Conservation (phyloP, 768 basidiomycete species). For the Lanmaoa pseudosensibilis region DNA sequence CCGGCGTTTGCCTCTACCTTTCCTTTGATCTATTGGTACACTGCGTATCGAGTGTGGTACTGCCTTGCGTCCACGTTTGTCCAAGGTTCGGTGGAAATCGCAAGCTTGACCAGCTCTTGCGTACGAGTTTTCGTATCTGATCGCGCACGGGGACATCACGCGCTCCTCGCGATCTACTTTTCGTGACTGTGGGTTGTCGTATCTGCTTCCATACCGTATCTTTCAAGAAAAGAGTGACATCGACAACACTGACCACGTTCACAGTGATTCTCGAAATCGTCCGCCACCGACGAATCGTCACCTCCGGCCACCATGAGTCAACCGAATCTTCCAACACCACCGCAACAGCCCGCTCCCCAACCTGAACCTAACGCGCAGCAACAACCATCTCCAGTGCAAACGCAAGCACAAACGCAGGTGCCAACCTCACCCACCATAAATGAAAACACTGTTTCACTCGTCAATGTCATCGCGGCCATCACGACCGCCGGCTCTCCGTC, state of each 20-base stretch:
- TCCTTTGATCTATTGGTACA: neutral
- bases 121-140: slow-evolving; percentile 1
- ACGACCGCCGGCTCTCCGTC: slow-evolving; percentile 40
- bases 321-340: slow-evolving; percentile 25
- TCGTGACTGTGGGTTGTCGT: slow-evolving; percentile 7
- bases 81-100: neutral
- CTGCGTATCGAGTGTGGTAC: neutral
- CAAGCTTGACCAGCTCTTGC: neutral
- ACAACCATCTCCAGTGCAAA: slow-evolving; percentile 11
- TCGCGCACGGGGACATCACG: neutral
- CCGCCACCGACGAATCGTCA: neutral
- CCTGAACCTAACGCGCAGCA: slow-evolving; percentile 17
- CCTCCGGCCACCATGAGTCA: slow-evolving; percentile 27
- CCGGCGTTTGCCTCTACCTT: neutral
- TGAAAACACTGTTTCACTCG: slow-evolving; percentile 31
- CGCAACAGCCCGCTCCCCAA: slow-evolving; percentile 17
- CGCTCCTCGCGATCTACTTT: slow-evolving; percentile 1
- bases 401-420: slow-evolving; percentile 10
- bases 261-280: neutral
- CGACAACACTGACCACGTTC: neutral
- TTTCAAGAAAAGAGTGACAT: neutral
- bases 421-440: slow-evolving; percentile 2
- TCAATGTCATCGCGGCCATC: slow-evolving; percentile 46
- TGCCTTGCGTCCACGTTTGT: neutral
- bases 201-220: neutral